Base-by-base conservation (phyloP, 345 rosid genomes). In the Bruguiera gymnorhiza region DNA sequence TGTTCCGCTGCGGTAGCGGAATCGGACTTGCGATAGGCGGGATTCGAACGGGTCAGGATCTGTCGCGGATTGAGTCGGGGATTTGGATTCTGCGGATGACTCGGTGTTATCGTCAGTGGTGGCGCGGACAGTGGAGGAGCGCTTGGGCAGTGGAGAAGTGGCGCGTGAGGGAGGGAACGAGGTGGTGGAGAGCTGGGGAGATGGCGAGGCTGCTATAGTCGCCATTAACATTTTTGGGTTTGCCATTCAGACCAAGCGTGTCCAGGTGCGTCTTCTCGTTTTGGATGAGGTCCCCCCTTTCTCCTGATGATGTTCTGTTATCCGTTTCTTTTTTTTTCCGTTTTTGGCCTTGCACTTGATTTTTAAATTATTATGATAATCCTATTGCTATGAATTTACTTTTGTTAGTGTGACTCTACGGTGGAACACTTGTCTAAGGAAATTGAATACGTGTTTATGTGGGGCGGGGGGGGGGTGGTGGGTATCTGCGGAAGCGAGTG, bases 1-100 rank as follows among this genome's bases (percentile, higher is more conserved):
- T 8, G 83, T 76, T 2, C 93, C 97, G 67, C 84, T 86, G 37
- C 96, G 82, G 81, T 87, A 88, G 8, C 85, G 84, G 80, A 83
- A 79, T 7, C 96, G 77, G 73, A 88, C 81, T 66, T 74, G 84
- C 4, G 96, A 82, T 75, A 94, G 87, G 39, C 97, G 93, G 6
- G 81, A 77, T 65, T 91, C 96, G 81, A 91, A 94, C 6, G 70
- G 66, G 16, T 66, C 69, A 16, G 69, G 37, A 39, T 66, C 80
- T 53, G 78, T 1, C 13, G 55, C 76, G 53, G 85, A 8, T 5
- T 81, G 76, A 3, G 52, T 8, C n/a, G 54, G 16, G 1, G 70
- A 16, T 11, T 34, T 70, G 20, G 58, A 67, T 67, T 81, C 66
- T 27, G 59, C 27, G 32, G 87, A 80, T 11, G 86, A 61, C 26